Conservation (phyloP, 345 rosid genomes). For the Triadica sebifera region DNA sequence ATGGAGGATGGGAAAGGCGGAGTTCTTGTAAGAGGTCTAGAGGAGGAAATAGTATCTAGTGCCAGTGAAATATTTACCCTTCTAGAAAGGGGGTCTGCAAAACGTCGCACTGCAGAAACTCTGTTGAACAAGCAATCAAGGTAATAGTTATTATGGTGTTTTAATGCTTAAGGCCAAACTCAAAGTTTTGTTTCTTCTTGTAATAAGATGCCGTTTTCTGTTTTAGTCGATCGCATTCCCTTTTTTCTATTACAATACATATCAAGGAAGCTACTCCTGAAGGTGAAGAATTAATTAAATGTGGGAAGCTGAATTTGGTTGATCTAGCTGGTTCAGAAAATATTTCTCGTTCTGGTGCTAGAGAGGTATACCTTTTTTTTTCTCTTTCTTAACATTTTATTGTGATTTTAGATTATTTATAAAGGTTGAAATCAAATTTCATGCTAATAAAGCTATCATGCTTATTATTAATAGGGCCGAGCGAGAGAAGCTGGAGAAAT, state of each 20-base stretch:
- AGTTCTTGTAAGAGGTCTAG: constrained; percentile 95
- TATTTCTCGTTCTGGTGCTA: constrained; percentile 99
- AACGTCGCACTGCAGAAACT: constrained; percentile 97
- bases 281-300: constrained; percentile 97
- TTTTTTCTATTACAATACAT: constrained; percentile 94
- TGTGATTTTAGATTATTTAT: background rate
- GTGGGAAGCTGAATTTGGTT: constrained; percentile 96
- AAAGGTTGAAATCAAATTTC: background rate
- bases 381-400: background rate
- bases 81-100: constrained; percentile 94
- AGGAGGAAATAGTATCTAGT: constrained; percentile 95
- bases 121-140: constrained; percentile 95
- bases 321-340: constrained; percentile 99
- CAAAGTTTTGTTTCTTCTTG: background rate
- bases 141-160: constrained; percentile 34
- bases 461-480: constrained; percentile 58
- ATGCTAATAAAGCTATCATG: constrained; percentile 13
- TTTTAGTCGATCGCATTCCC: constrained; percentile 97
- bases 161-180: constrained; percentile 9
- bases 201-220: constrained; percentile 11
- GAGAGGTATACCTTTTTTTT: constrained; percentile 58
- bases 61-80: constrained; percentile 89
- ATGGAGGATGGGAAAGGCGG: constrained; percentile 99
- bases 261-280: constrained; percentile 98
- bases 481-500: constrained; percentile 99